Evolutionary conservation across 768 basidiomycete genomes (phyloP), one percentile per base, ranked within the genome.

Genomic region (Boletales sp.): DNA sequence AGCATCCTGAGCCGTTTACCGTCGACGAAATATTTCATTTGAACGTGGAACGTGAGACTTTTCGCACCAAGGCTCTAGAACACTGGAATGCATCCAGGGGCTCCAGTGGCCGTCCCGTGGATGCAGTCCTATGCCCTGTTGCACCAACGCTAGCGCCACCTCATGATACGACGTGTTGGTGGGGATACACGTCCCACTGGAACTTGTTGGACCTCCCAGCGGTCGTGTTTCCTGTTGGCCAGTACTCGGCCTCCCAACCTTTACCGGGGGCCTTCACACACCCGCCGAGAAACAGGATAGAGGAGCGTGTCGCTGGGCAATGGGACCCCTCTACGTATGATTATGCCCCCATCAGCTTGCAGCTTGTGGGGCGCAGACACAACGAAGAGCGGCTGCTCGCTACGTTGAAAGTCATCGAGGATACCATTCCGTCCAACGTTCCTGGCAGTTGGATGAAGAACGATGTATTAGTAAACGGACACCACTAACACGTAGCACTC

Each of bases 161-260:
- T 8, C 78, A 78, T 46, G 72, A 74, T 52, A 71, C 70, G 5
- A 74, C 72, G 12, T 64, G 70, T n/a, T 78, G 74, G 72, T 76
- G 76, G 75, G 68, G 70, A 8, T 79, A 79, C 57, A 74, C 73
- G 7, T 74, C 74, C 2, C 74, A 80, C 55, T 79, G 78, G 77
- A 81, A 81, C 57, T 55, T 81, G 46, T 55, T 73, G 53, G 79
- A 81, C 60, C 75, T 74, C 46, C 71, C 78, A 10, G 71, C 70
- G 17, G 72, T 70, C 17, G 74, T 72, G 4, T 77, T 80, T 62
- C 79, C 79, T 25, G 72, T 71, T 34, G 75, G 72, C 15, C 66
- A 68, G 51, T 61, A 66, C 56, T 59, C 46, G 35, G 64, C 71
- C 36, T 59, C 57, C 45, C 57, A 62, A 43, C 43, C 56, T n/a